Percentiles rank a stretch among this genome's conserved stretches.
Evolutionary conservation across 2,329 filamentous ascomycete genomes (phyloP).

Genomic region (Endocalyx cinctus): DNA sequence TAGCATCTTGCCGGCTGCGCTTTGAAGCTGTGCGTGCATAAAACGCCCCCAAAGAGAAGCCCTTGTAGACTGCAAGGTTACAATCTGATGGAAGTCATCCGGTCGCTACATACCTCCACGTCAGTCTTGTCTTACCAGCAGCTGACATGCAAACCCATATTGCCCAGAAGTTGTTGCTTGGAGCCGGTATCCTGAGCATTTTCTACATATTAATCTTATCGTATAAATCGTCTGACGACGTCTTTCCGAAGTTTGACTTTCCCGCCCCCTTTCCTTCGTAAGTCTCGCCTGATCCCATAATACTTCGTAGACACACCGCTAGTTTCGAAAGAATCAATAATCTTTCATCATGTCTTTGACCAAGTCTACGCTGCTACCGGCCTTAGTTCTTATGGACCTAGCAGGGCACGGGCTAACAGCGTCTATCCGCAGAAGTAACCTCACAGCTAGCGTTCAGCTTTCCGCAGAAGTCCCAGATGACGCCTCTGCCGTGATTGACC

Average conservation of each 20-base stretch:
- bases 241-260: slow-evolving; percentile 5
- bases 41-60: background rate
- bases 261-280: background rate
- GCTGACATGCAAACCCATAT: slow-evolving; percentile 10
- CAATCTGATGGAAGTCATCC: background rate
- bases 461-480: slow-evolving; percentile 9
- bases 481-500: slow-evolving; percentile 16
- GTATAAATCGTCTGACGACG: slow-evolving; percentile 13
- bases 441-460: slow-evolving; percentile 10
- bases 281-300: background rate
- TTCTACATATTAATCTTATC: slow-evolving; percentile 6
- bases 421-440: slow-evolving; percentile 9
- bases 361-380: slow-evolving; percentile 3
- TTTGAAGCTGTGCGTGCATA: too few relatives aligned
- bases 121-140: background rate
- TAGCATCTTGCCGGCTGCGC: too few relatives aligned
- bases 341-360: slow-evolving; percentile 11
- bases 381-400: slow-evolving; percentile 12
- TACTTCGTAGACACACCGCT: background rate
- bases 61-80: background rate
- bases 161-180: slow-evolving; percentile 6
- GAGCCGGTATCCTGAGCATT: slow-evolving; percentile 1
- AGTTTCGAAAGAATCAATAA: background rate
- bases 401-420: slow-evolving; percentile 12
- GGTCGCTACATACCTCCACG: background rate